phyloP scores from a whole-genome alignment of 768 basidiomycete genomes.

The Xanthoconium stramineum region DNA sequence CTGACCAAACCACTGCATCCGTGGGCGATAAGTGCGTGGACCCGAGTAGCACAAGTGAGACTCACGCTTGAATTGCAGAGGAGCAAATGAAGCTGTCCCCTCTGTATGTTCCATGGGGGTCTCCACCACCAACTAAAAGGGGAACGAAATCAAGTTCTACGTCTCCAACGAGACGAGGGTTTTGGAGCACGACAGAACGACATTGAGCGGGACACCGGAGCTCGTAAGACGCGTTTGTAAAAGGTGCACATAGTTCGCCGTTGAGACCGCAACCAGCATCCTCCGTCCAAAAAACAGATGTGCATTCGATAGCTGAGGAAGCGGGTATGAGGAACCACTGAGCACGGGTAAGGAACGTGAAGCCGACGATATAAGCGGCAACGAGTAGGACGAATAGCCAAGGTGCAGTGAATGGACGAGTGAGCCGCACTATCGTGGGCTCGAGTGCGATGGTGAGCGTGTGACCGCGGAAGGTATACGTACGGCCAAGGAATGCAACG shows the following conservation, averaged over 20 bases:
- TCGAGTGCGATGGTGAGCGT: constrained; percentile 51
- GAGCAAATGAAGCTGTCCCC: constrained; percentile 85
- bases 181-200: constrained; percentile 58
- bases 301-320: constrained; percentile 63
- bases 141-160: constrained; percentile 64
- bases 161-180: constrained; percentile 70
- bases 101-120: constrained; percentile 66
- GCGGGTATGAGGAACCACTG: constrained; percentile 71
- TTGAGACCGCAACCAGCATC: constrained; percentile 74
- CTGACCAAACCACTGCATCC: constrained; percentile 57
- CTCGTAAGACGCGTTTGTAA: constrained; percentile 56
- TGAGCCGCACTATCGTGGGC: constrained; percentile 46
- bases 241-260: constrained; percentile 62
- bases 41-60: constrained; percentile 13
- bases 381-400: constrained; percentile 56
- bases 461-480: constrained; percentile 36
- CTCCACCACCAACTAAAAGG: constrained; percentile 84
- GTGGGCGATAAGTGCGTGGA: constrained; percentile 7
- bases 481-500: constrained; percentile 51
- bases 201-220: constrained; percentile 84
- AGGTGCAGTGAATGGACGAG: constrained; percentile 47
- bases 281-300: constrained; percentile 65
- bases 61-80: constrained; percentile 77
- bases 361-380: constrained; percentile 62
- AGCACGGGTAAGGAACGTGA: constrained; percentile 69